These are phyloP conservation scores for Leccinum sublutescens DNA, from an alignment of 768 basidiomycete species.

Conservation along the genomic window DNA sequence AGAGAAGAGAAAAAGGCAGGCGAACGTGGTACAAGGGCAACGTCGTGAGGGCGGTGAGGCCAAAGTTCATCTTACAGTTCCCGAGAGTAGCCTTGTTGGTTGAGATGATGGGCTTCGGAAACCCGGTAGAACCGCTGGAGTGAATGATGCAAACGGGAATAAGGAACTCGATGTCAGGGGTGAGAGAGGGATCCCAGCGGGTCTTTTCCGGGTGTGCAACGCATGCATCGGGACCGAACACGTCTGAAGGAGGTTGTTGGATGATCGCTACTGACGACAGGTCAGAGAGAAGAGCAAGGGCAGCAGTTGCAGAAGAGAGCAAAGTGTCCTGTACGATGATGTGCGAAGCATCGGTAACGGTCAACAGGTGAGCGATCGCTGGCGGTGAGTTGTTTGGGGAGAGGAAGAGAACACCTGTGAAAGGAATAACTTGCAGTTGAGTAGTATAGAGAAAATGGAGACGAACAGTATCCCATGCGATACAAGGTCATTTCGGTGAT, in stretches of 20 bases:
- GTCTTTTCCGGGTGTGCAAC: conserved; percentile 20
- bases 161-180: conserved; percentile 21
- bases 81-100: conserved; percentile 37
- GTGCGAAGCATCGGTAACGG: conserved; percentile 20
- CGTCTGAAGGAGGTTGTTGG: conserved; percentile 19
- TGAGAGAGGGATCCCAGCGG: conserved; percentile 19
- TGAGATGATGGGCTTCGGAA: conserved; percentile 43
- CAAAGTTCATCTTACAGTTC: conserved; percentile 35
- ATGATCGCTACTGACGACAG: conserved; percentile 22
- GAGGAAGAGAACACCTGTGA: conserved; percentile 33
- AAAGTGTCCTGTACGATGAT: conserved; percentile 21
- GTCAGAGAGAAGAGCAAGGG: conserved; percentile 19
- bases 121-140: conserved; percentile 42
- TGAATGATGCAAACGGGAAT: conserved; percentile 25
- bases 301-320: conserved; percentile 12
- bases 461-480: conserved; percentile 34
- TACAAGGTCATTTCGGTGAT: conserved; percentile 26
- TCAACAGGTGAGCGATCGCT: conserved; percentile 46
- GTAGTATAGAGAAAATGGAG: not conserved
- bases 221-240: conserved; percentile 19
- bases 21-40: conserved; percentile 35
- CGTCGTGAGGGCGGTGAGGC: conserved; percentile 20
- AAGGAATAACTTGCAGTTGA: not conserved
- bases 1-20: not conserved
- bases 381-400: conserved; percentile 46